Percentiles rank a stretch among this genome's conserved stretches.
Conservation (phyloP, 352 stramenopile genomes). For the Pilasporangium apinafurcum region DNA sequence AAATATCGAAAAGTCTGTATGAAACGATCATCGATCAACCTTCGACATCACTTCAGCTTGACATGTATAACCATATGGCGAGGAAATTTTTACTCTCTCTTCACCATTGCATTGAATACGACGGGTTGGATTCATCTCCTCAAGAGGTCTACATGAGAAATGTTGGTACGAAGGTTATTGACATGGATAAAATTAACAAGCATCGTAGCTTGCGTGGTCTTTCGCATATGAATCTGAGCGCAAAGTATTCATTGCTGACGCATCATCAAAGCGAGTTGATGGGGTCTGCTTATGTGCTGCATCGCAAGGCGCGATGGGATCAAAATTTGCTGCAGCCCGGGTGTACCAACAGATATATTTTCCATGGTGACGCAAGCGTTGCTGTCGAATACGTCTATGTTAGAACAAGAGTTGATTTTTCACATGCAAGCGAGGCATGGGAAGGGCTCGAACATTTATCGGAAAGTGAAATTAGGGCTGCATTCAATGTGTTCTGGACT, state of each 20-base stretch:
- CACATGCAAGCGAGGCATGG: conserved; percentile 7
- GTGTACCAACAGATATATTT: conserved; percentile 1
- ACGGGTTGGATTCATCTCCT: neutral
- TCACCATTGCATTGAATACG: neutral
- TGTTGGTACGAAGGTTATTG: conserved; percentile 4
- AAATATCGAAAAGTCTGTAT: conserved; percentile 4
- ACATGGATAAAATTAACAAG: conserved; percentile 14
- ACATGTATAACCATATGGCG: too few species aligned
- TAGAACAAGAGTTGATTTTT: neutral
- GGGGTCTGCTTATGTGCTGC: conserved; percentile 6
- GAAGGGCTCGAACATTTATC: conserved; percentile 2
- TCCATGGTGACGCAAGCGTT: conserved; percentile 4
- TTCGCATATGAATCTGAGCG: conserved; percentile 5
- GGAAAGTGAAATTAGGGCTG: conserved; percentile 5
- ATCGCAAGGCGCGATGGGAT: conserved; percentile 8
- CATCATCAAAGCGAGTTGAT: conserved; percentile 8
- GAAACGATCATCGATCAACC: neutral
- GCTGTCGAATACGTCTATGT: conserved; percentile 9
- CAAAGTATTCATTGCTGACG: conserved; percentile 4
- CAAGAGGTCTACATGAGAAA: conserved; percentile 9
- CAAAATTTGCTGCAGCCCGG: conserved; percentile 1
- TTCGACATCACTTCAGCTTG: neutral
- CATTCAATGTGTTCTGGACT: conserved; percentile 2
- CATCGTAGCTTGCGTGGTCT: conserved; percentile 1
- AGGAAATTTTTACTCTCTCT: neutral